These are phyloP conservation scores for Pythium diclinum DNA, from an alignment of 352 stramenopile species.

Conservation along the genomic window DNA sequence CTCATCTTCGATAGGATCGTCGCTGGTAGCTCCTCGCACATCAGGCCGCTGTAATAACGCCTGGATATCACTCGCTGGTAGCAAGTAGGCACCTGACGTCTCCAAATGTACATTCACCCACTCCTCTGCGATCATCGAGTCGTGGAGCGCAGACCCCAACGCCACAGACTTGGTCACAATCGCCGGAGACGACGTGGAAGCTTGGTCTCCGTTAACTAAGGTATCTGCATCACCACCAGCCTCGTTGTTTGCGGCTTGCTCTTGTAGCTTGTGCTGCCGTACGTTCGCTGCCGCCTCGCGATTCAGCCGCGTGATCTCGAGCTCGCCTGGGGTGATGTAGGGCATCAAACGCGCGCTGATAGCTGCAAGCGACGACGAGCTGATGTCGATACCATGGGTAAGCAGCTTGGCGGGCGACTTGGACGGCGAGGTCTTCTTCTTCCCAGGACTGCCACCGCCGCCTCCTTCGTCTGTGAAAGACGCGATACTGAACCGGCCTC, in stretches of 20 bases:
- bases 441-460: not conserved
- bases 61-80: conserved; percentile 48
- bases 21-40: conserved; percentile 19
- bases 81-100: conserved; percentile 43
- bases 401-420: conserved; percentile 11
- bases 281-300: conserved; percentile 33
- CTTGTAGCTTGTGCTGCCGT: not conserved
- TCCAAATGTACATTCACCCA: conserved; percentile 81
- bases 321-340: conserved; percentile 53
- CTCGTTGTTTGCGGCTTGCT: not conserved
- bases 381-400: conserved; percentile 18
- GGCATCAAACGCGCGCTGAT: conserved; percentile 61
- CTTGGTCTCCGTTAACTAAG: not conserved
- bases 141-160: conserved; percentile 36
- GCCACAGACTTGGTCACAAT: not conserved
- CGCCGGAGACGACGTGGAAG: not conserved
- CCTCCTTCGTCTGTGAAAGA: not conserved
- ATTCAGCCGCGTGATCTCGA: conserved; percentile 72
- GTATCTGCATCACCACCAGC: not conserved
- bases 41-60: conserved; percentile 35
- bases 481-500: not conserved
- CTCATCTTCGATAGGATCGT: conserved; percentile 38
- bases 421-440: conserved; percentile 13
- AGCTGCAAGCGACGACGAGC: conserved; percentile 36
- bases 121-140: conserved; percentile 73